Percentiles rank a stretch among this genome's conserved stretches.
phyloP scores from a whole-genome alignment of 129 eudicot genomes.

The Tagetes erecta region DNA sequence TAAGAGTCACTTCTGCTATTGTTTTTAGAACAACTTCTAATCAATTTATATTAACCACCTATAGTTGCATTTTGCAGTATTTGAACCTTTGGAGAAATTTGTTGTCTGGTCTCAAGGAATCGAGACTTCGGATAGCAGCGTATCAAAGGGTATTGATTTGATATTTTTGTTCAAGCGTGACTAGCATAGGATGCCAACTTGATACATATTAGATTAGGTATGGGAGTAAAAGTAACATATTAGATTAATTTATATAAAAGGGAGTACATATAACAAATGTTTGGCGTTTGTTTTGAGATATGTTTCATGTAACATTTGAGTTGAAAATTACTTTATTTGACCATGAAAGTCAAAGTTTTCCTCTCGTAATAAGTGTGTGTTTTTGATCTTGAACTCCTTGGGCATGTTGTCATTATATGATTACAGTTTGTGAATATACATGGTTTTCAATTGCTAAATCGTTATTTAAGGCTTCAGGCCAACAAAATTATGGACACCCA shows the following conservation, averaged over 20 bases:
- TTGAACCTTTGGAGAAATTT: no score
- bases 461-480: no score
- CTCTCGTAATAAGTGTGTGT: neutral
- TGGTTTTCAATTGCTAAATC: no score
- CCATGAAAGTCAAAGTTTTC: constrained; percentile 23
- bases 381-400: neutral
- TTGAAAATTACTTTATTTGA: constrained; percentile 1
- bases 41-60: no score
- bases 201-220: neutral
- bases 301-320: constrained; percentile 5
- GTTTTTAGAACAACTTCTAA: no score
- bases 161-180: neutral
- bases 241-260: neutral
- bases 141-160: constrained; percentile 41
- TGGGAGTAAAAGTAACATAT: neutral
- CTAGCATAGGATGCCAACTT: neutral
- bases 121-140: constrained; percentile 50
- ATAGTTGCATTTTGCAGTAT: no score
- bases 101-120: constrained; percentile 77
- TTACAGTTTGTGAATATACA: no score
- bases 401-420: neutral
- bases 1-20: constrained; percentile 73
- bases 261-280: neutral
- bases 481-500: no score
- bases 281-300: neutral